Conservation (phyloP, 805 yeast genomes). For the Ogataea angusta region DNA sequence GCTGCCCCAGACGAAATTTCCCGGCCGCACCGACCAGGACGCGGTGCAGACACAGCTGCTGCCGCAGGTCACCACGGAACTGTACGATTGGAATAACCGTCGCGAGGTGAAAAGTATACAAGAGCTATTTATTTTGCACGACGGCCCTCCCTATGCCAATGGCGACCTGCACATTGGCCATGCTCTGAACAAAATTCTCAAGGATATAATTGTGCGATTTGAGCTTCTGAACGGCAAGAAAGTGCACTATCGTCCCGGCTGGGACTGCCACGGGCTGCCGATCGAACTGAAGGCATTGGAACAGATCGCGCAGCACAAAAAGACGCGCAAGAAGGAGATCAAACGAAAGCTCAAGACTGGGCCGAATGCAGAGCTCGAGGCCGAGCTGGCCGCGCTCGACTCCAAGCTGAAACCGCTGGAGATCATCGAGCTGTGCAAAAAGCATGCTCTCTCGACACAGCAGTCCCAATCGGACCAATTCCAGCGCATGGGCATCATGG, state of each 20-base stretch:
- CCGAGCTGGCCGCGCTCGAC: slow-evolving; percentile 11
- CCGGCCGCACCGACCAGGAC: slow-evolving; percentile 53
- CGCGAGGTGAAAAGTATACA: slow-evolving; percentile 28
- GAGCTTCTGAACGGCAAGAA: slow-evolving; percentile 57
- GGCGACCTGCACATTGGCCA: slow-evolving; percentile 93
- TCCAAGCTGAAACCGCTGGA: slow-evolving; percentile 42
- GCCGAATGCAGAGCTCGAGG: slow-evolving; percentile 11
- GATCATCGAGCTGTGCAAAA: slow-evolving; percentile 61
- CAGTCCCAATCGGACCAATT: slow-evolving; percentile 62
- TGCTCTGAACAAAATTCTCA: slow-evolving; percentile 82
- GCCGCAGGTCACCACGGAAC: slow-evolving; percentile 51
- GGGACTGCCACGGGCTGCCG: slow-evolving; percentile 99
- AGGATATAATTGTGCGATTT: slow-evolving; percentile 78
- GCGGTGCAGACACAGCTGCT: slow-evolving; percentile 41
- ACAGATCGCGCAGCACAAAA: slow-evolving; percentile 35
- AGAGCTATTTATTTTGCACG: slow-evolving; percentile 69
- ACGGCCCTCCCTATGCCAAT: slow-evolving; percentile 98
- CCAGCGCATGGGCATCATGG: slow-evolving; percentile 70
- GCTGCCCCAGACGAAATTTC: slow-evolving; percentile 67
- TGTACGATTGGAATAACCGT: slow-evolving; percentile 63
- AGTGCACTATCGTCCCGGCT: slow-evolving; percentile 82
- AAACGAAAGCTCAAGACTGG: slow-evolving; percentile 26
- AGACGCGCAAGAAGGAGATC: slow-evolving; percentile 28
- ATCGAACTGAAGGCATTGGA: slow-evolving; percentile 83
- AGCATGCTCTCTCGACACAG: slow-evolving; percentile 68